These are phyloP conservation scores for Carallia brachiata DNA, from an alignment of 345 rosid species.

Conservation along the genomic window DNA sequence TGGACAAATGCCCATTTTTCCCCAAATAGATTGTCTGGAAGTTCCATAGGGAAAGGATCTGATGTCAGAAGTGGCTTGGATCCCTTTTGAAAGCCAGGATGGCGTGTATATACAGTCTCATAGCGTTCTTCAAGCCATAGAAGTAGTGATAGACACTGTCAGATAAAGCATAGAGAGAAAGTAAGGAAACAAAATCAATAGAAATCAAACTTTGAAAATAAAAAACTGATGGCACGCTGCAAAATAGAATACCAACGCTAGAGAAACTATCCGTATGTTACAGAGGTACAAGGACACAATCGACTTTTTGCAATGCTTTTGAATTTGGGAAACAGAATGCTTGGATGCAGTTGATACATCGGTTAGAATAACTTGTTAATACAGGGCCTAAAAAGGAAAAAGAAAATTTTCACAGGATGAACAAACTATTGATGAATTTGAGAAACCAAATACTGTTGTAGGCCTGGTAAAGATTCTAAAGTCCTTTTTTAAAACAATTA, in stretches of 20 bases:
- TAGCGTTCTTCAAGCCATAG: conserved; percentile 92
- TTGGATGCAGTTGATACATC: too few species aligned
- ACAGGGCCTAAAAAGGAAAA: too few species aligned
- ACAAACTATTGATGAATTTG: background rate
- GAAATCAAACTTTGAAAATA: too few species aligned
- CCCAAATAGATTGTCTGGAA: conserved; percentile 83
- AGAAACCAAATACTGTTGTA: background rate
- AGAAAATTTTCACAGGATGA: conserved; percentile 3
- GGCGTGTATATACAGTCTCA: conserved; percentile 73
- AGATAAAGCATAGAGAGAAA: background rate
- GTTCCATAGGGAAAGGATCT: conserved; percentile 92
- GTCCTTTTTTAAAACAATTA: background rate
- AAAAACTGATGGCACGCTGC: background rate
- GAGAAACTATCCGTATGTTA: background rate
- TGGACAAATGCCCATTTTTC: conserved; percentile 98
- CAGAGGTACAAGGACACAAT: too few species aligned
- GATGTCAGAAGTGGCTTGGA: conserved; percentile 72
- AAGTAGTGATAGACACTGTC: conserved; percentile 79
- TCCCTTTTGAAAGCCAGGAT: conserved; percentile 94
- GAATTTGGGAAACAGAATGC: too few species aligned
- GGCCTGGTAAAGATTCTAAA: background rate
- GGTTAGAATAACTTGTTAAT: too few species aligned
- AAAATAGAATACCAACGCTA: background rate
- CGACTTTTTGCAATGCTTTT: too few species aligned
- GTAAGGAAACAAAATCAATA: background rate